These are phyloP conservation scores for Tribonema minus DNA, from an alignment of 108 stramenopile genomes.

Conservation along the genomic window DNA sequence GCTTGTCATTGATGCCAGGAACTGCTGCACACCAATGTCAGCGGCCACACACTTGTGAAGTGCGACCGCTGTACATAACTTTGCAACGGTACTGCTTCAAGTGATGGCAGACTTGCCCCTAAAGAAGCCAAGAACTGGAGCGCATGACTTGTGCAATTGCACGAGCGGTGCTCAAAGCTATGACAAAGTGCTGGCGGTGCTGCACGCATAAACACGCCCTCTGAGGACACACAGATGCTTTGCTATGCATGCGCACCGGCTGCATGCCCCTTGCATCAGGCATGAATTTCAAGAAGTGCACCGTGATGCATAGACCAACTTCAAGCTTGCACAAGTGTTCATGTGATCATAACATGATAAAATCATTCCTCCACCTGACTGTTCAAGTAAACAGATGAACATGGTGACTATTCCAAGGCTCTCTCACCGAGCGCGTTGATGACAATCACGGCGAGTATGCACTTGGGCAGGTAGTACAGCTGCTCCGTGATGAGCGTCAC, in stretches of 20 bases:
- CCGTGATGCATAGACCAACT: background rate
- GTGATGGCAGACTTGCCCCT: too few species aligned
- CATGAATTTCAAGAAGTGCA: background rate
- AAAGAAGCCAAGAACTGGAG: too few species aligned
- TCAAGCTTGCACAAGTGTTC: background rate
- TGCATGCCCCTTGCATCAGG: background rate
- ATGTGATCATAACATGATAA: background rate
- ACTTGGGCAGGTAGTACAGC: conserved; percentile 66
- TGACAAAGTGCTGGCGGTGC: too few species aligned
- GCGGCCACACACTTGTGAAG: too few species aligned
- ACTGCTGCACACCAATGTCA: too few species aligned
- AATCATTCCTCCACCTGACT: background rate
- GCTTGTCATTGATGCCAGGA: too few species aligned
- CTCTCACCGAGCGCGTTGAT: background rate
- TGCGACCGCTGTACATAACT: too few species aligned
- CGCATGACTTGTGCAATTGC: too few species aligned
- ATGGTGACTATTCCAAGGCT: background rate
- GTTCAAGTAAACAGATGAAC: background rate
- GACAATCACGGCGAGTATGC: conserved; percentile 27
- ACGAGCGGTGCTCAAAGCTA: too few species aligned
- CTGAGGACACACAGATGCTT: background rate
- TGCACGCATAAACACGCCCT: too few species aligned
- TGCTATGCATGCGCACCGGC: too few species aligned
- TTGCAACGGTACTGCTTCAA: too few species aligned
- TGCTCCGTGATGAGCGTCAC: conserved; percentile 66